These are phyloP conservation scores for Prillingera fragicola DNA, from an alignment of 1,284 basidiomycete genomes.

Conservation along the genomic window DNA sequence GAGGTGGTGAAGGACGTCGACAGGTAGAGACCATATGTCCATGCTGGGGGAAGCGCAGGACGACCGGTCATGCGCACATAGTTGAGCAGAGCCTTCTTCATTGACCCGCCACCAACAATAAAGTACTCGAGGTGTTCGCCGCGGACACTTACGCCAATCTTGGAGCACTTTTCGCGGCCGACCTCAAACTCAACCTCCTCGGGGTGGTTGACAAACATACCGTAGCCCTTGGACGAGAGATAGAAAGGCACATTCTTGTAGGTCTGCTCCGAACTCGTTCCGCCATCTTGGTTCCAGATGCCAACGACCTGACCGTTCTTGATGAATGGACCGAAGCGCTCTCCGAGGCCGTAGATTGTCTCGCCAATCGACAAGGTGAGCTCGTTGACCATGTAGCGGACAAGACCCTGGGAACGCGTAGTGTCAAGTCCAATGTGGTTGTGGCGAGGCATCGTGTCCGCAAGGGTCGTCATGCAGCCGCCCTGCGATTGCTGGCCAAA, in stretches of 20 bases:
- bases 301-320: slow-evolving; percentile 65
- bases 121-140: slow-evolving; percentile 60
- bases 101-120: slow-evolving; percentile 51
- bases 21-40: slow-evolving; percentile 71
- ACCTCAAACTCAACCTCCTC: slow-evolving; percentile 68
- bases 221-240: slow-evolving; percentile 57
- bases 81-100: slow-evolving; percentile 33
- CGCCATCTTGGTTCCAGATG: slow-evolving; percentile 59
- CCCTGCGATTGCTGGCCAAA: slow-evolving; percentile 57
- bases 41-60: slow-evolving; percentile 58
- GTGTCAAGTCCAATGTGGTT: slow-evolving; percentile 11
- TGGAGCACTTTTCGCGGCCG: slow-evolving; percentile 65
- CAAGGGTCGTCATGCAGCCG: slow-evolving; percentile 58
- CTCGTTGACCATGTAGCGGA: slow-evolving; percentile 60
- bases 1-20: slow-evolving; percentile 68
- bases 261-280: slow-evolving; percentile 60
- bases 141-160: slow-evolving; percentile 63
- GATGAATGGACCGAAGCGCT: slow-evolving; percentile 63
- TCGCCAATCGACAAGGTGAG: slow-evolving; percentile 65
- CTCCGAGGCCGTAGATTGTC: slow-evolving; percentile 63
- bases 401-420: slow-evolving; percentile 15
- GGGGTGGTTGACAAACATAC: slow-evolving; percentile 67
- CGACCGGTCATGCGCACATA: slow-evolving; percentile 25
- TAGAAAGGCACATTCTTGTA: slow-evolving; percentile 53
- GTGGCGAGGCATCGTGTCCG: slow-evolving; percentile 16